phyloP scores from a whole-genome alignment of 1,139 yeast species.

The Zygosaccharomyces sapae region DNA sequence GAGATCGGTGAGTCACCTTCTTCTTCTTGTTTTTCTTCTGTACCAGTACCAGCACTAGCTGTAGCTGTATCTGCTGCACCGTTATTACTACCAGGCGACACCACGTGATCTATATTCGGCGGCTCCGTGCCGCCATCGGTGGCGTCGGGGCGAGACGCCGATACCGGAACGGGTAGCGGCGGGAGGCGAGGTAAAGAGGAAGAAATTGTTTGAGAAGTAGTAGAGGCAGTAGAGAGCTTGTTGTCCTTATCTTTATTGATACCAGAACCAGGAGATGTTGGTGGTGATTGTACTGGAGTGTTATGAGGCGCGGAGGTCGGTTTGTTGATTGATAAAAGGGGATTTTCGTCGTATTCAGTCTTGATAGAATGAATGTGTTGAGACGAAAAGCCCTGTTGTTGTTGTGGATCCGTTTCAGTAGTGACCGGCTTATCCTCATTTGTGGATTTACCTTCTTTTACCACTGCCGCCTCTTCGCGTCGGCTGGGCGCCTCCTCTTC shows the following conservation, averaged over 20 bases:
- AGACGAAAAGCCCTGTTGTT: constrained; percentile 5
- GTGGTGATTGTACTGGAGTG: constrained; percentile 28
- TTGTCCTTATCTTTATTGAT: neutral
- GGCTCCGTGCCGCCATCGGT: constrained; percentile 16
- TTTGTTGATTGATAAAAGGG: constrained; percentile 17
- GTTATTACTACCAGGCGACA: neutral
- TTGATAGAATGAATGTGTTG: constrained; percentile 17
- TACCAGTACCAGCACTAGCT: neutral
- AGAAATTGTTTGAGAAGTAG: constrained; percentile 2
- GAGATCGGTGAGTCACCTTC: constrained; percentile 18
- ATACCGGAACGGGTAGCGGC: constrained; percentile 9
- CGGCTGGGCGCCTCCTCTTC: constrained; percentile 6
- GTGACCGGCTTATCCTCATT: constrained; percentile 6
- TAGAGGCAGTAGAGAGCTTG: constrained; percentile 1
- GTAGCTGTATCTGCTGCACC: constrained; percentile 1
- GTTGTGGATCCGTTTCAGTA: neutral
- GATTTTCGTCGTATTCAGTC: constrained; percentile 16
- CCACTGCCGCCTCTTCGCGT: constrained; percentile 6
- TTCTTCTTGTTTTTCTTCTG: constrained; percentile 5
- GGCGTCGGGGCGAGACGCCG: constrained; percentile 11
- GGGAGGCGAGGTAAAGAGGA: constrained; percentile 8
- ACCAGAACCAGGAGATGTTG: constrained; percentile 13
- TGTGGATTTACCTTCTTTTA: constrained; percentile 1
- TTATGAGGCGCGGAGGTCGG: constrained; percentile 30
- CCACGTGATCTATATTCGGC: constrained; percentile 16